Base-by-base conservation (phyloP, 2,329 filamentous ascomycete species). In the Colletotrichum ledebouriae region DNA sequence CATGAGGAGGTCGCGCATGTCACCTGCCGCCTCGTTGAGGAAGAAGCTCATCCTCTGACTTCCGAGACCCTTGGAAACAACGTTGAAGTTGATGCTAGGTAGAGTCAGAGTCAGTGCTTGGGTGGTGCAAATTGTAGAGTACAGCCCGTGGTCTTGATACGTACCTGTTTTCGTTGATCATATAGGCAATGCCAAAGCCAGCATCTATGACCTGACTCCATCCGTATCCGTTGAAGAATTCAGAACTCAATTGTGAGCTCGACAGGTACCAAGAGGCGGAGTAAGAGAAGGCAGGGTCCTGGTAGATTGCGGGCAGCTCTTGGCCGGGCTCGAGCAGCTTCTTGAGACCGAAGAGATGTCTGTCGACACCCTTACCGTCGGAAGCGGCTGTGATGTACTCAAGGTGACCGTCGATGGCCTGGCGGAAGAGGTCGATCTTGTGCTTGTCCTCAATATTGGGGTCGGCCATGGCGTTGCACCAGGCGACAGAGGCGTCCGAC, bases 161-260 rank as follows among this genome's bases (percentile, higher is more conserved):
- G 60, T 78, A 93, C 91, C 89, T 94, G 81, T 98, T 97, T 86
- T 98, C 95, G 78, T 99, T 99, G 80, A 99, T 98, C 96, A 99
- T 99, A 80, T 99, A 99, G 44, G 96, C 96, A 77, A 99, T 97
- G 72, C 96, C 96, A 82, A 96, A 99, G 34, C 96, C 96, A 69
- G 92, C 93, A 76, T 98, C 94, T 63, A 98, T 92, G 59, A 99
- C 96, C 84, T 99, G 95, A 77, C 92, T 96, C 96, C 96, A 99
- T 52, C 96, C 96, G 81, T 99, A 99, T 25, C 97, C 96, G 79
- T 99, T 99, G 83, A 98, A 99, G 85, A 93, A 98, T 84, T 99
- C 97, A 39, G 91, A 94, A 81, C 92, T 96, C 78, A 99, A 84
- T 84, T 99, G 97, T 70, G 90, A 94, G 33, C 90, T 94, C 33